Percentiles rank a stretch among this genome's conserved stretches.
Evolutionary conservation across 495 filamentous ascomycete genomes (phyloP).

Genomic region (Rhypophila decipiens): DNA sequence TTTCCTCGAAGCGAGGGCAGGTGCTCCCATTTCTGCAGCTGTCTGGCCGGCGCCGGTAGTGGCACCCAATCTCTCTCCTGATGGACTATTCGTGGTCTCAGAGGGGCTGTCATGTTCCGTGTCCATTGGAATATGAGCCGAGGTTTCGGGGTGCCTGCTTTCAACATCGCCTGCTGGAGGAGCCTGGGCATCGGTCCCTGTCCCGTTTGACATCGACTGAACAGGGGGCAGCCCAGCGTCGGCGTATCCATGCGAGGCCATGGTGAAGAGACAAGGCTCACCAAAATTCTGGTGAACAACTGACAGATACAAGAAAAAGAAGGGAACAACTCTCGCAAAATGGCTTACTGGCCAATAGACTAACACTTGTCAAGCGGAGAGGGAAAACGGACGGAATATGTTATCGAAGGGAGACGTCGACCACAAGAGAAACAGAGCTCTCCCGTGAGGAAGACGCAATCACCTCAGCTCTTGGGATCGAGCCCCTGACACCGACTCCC

Average conservation of each 20-base stretch:
- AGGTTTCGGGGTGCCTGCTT: background rate
- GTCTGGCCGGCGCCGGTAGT: background rate
- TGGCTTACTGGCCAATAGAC: background rate
- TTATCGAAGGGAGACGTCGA: constrained; percentile 5
- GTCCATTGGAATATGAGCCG: background rate
- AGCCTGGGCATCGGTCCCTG: background rate
- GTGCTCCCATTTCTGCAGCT: constrained; percentile 5
- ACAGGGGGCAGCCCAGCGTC: background rate
- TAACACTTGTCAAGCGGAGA: constrained; percentile 26
- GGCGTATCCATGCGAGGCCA: background rate
- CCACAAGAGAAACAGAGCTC: constrained; percentile 6
- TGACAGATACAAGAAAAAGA: background rate
- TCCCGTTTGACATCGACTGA: background rate
- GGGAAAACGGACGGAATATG: constrained; percentile 11
- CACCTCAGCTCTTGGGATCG: no score
- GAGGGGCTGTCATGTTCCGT: background rate
- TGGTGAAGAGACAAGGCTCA: constrained; percentile 1
- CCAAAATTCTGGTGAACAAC: background rate
- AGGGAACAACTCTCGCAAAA: constrained; percentile 4
- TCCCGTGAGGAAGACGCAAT: constrained; percentile 11
- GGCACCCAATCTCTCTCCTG: background rate
- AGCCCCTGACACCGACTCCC: no score
- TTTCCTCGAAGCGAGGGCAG: constrained; percentile 24
- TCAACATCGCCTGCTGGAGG: background rate
- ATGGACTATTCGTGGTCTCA: background rate